Percentiles rank a stretch among this genome's conserved stretches.
Evolutionary conservation across 176 grass and related monocot species (phyloP).

Genomic region (maize (Zea mays)): DNA sequence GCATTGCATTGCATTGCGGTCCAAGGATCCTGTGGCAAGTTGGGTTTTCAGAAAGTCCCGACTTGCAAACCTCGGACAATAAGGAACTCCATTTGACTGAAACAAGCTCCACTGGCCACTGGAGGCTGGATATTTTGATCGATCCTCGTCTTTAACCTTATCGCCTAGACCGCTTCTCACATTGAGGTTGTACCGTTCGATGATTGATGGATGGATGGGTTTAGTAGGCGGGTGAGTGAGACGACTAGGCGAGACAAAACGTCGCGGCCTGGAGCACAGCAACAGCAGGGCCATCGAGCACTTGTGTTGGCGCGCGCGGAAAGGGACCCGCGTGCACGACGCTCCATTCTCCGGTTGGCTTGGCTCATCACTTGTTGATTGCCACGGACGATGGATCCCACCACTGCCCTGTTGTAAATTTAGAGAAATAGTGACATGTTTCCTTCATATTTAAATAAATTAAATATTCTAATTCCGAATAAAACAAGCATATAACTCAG

Average conservation of each 20-base stretch:
- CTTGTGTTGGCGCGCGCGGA: not conserved
- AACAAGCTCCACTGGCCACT: not conserved
- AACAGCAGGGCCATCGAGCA: constrained; percentile 10
- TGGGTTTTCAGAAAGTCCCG: not conserved
- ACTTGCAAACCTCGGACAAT: constrained; percentile 10
- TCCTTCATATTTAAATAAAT: no score
- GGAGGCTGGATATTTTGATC: not conserved
- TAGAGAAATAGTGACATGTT: no score
- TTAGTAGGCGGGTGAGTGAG: not conserved
- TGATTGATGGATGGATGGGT: no score
- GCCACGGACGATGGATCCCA: constrained; percentile 13
- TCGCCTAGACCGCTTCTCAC: not conserved
- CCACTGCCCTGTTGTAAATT: not conserved
- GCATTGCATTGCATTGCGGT: constrained; percentile 23
- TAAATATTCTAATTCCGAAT: no score
- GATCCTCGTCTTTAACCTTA: not conserved
- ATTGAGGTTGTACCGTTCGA: not conserved
- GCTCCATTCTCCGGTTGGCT: not conserved
- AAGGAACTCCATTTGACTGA: no score
- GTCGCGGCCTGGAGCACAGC: constrained; percentile 4
- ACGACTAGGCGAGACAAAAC: not conserved
- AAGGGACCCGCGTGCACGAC: constrained; percentile 1
- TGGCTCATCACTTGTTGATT: not conserved
- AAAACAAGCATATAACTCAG: no score
- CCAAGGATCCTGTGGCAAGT: constrained; percentile 28